These are phyloP conservation scores for Neurospora sp. DNA, from an alignment of 2,329 filamentous ascomycete genomes.

Conservation along the genomic window DNA sequence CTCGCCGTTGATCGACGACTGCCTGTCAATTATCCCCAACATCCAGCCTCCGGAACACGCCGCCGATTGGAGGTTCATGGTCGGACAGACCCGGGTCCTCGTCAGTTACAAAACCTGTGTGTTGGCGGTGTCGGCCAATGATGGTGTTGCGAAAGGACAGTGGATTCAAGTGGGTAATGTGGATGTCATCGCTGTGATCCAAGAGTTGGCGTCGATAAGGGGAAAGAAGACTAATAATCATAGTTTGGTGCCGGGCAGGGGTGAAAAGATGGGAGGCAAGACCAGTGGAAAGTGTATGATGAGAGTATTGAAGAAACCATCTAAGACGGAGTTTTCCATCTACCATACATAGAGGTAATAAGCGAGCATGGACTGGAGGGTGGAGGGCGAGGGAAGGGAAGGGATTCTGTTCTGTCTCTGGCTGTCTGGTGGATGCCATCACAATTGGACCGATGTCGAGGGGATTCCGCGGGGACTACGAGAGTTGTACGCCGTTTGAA, in stretches of 20 bases:
- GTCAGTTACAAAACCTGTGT: not conserved
- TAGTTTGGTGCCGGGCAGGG: not conserved
- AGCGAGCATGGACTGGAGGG: not conserved
- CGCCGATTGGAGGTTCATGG: not conserved
- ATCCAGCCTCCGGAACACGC: not conserved
- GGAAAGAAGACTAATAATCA: not conserved
- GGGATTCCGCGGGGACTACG: not conserved
- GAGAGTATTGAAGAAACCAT: not conserved
- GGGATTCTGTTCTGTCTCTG: not conserved
- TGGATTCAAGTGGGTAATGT: not conserved
- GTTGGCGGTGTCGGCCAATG: not conserved
- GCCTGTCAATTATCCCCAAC: constrained; percentile 2
- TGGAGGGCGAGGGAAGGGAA: not conserved
- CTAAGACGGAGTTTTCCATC: not conserved
- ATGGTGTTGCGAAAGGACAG: not conserved
- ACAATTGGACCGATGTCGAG: not conserved
- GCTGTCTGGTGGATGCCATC: not conserved
- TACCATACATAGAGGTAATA: not conserved
- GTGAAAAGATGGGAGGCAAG: not conserved
- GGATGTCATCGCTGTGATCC: not conserved
- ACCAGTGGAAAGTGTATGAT: not conserved
- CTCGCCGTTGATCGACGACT: constrained; percentile 2
- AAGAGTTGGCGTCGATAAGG: not conserved
- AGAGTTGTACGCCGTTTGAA: not conserved
- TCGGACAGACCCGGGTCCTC: not conserved